phyloP scores from a whole-genome alignment of 805 yeast genomes.

The Monosporozyma siamensis region DNA sequence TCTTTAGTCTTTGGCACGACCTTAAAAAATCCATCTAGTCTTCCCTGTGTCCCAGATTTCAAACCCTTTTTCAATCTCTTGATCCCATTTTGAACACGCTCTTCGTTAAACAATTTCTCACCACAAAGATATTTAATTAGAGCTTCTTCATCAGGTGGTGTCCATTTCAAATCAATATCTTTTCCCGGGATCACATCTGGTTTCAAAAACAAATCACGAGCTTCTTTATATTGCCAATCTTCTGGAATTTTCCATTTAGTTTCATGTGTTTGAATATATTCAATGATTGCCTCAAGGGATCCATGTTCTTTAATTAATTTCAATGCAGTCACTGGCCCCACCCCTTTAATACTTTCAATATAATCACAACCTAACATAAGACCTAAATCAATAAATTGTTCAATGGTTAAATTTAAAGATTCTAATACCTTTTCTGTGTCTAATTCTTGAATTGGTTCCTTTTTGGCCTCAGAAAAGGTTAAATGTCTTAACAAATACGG shows the following conservation, averaged over 20 bases:
- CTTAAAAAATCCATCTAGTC: slow-evolving; percentile 86
- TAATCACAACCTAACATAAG: slow-evolving; percentile 94
- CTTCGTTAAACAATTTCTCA: slow-evolving; percentile 89
- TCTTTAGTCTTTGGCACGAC: slow-evolving; percentile 47
- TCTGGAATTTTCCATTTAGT: slow-evolving; percentile 76
- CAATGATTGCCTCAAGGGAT: slow-evolving; percentile 68
- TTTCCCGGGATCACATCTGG: slow-evolving; percentile 69
- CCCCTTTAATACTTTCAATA: slow-evolving; percentile 88
- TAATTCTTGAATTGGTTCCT: slow-evolving; percentile 84
- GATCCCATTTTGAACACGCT: slow-evolving; percentile 80
- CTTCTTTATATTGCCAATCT: slow-evolving; percentile 87
- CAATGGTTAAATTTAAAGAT: slow-evolving; percentile 64
- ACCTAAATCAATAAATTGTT: slow-evolving; percentile 82
- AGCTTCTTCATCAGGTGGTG: slow-evolving; percentile 78
- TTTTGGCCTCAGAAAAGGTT: slow-evolving; percentile 89
- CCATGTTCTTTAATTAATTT: slow-evolving; percentile 83
- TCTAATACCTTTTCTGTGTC: slow-evolving; percentile 57
- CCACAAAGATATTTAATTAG: slow-evolving; percentile 72
- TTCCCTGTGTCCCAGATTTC: slow-evolving; percentile 79
- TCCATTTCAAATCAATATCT: slow-evolving; percentile 72
- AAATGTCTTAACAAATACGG: slow-evolving; percentile 77
- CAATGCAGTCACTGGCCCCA: slow-evolving; percentile 91
- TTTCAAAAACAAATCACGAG: slow-evolving; percentile 67
- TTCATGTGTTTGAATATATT: slow-evolving; percentile 37
- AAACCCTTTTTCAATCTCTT: slow-evolving; percentile 75